Evolutionary conservation across 2,329 filamentous ascomycete species (phyloP), one percentile per base, ranked within the genome.

Genomic region (Xylariaceae sp.): DNA sequence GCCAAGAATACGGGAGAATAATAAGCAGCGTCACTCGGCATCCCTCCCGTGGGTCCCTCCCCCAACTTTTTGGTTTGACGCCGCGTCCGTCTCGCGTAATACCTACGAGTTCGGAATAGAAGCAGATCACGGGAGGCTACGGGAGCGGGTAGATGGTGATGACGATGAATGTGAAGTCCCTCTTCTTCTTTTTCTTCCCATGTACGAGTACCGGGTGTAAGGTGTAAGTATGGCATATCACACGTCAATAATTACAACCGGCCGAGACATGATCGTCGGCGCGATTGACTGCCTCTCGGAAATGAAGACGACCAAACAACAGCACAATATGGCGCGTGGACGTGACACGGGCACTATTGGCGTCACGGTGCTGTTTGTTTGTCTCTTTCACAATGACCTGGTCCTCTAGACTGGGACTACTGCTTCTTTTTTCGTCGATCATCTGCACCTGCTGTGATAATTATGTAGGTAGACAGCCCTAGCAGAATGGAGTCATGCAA

Each of bases 391-490:
- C 7, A 11, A 10, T 41, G 11, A 10, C 37, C 37, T 41, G 37
- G 48, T 50, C 18, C 18, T 50, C n/a, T n/a, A n/a, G n/a, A n/a
- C n/a, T n/a, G n/a, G n/a, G 15, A 23, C 13, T 23, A 17, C 35
- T 39, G 18, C 18, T 57, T 59, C 55, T 48, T 50, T 57, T 58
- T 56, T 39, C 35, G 57, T 62, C 41, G 34, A 60, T 56, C 57
- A 35, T 60, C 45, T 50, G 23, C 5, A 30, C 23, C 23, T 30
- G 23, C 53, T 35, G 17, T 9, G 45, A 51, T 41, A 18, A 18
- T 18, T 18, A 18, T 1, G 17, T 17, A 17, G 17, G 17, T 18
- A 18, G 17, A 18, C 18, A 17, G 44, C 51, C 30, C 41, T 55
- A 37, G 53, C 48, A 47, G 56, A 45, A 30, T 53, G 8, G 45